A percentile compares a stretch with the other conserved stretches of the same genome.
Conservation (phyloP, 192 early-diverging fungal species). For the Spinellus fusiger region DNA sequence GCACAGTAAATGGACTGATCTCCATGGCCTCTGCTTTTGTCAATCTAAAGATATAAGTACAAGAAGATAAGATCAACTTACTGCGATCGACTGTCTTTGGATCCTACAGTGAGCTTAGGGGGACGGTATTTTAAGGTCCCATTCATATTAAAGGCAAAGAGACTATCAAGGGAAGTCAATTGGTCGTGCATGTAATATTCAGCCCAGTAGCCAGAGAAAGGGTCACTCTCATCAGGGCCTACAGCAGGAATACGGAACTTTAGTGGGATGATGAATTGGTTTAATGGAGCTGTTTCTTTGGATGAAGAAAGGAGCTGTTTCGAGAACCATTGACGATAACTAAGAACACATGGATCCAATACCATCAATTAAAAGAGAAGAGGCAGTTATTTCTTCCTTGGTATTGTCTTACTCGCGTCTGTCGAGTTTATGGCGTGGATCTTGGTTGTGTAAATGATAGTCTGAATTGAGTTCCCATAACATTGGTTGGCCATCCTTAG, state of each 20-base stretch:
- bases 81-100: constrained; percentile 6
- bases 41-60: constrained; percentile 1
- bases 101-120: constrained; percentile 12
- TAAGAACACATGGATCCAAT: constrained; percentile 20
- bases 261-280: constrained; percentile 14
- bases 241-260: constrained; percentile 19
- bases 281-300: constrained; percentile 8
- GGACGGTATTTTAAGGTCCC: constrained; percentile 59
- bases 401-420: constrained; percentile 43
- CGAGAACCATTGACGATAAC: constrained; percentile 64
- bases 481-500: constrained; percentile 41
- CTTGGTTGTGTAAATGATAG: constrained; percentile 71
- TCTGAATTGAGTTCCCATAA: constrained; percentile 79
- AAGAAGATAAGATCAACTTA: background rate
- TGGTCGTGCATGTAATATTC: constrained; percentile 83
- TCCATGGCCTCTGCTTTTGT: constrained; percentile 23
- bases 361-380: background rate
- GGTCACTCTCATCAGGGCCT: constrained; percentile 29
- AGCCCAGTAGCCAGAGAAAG: constrained; percentile 61
- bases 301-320: constrained; percentile 36
- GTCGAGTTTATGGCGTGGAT: constrained; percentile 37
- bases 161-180: constrained; percentile 66
- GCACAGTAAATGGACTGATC: constrained; percentile 36
- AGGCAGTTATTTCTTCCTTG: background rate
- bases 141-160: constrained; percentile 88